Conservation (phyloP, 2,329 filamentous ascomycete species). For the Zymoseptoria pseudotritici region DNA sequence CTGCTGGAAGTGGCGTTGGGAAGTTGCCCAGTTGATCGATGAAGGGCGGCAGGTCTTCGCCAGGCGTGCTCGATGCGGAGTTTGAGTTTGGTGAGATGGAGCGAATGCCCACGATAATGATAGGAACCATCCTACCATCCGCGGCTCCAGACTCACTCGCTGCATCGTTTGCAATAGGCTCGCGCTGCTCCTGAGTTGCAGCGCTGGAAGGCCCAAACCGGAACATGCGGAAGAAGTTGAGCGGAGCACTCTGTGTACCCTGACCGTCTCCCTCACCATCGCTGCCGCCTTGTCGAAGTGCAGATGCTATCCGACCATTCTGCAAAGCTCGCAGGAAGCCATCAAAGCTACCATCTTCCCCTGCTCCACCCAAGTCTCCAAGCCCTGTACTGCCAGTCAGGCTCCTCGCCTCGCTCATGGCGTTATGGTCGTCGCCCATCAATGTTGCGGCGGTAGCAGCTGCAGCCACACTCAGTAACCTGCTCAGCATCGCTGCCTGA, state of each 20-base stretch:
- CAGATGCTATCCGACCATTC: conserved; percentile 52
- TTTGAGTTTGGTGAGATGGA: conserved; percentile 52
- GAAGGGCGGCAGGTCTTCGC: conserved; percentile 44
- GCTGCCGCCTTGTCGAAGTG: conserved; percentile 41
- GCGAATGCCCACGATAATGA: conserved; percentile 63
- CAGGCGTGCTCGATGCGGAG: conserved; percentile 29
- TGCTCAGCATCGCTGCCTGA: conserved; percentile 54
- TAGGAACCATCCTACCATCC: conserved; percentile 56
- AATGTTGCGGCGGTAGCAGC: conserved; percentile 58
- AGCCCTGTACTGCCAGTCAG: conserved; percentile 36
- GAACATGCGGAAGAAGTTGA: conserved; percentile 64
- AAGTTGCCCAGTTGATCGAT: conserved; percentile 45
- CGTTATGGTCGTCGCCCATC: conserved; percentile 52
- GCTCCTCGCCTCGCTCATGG: conserved; percentile 48
- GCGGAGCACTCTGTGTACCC: conserved; percentile 41
- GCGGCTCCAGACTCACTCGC: conserved; percentile 32
- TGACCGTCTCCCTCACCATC: conserved; percentile 32
- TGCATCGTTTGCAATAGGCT: conserved; percentile 9
- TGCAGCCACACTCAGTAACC: conserved; percentile 55
- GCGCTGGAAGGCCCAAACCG: conserved; percentile 51
- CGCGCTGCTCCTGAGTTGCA: conserved; percentile 23
- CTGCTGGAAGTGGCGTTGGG: conserved; percentile 31
- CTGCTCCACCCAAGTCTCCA: conserved; percentile 28
- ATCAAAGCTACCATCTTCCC: conserved; percentile 56
- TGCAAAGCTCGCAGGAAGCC: conserved; percentile 57